Base-by-base conservation (phyloP, 805 yeast species). In the Vanderwaltozyma tropicalis region DNA sequence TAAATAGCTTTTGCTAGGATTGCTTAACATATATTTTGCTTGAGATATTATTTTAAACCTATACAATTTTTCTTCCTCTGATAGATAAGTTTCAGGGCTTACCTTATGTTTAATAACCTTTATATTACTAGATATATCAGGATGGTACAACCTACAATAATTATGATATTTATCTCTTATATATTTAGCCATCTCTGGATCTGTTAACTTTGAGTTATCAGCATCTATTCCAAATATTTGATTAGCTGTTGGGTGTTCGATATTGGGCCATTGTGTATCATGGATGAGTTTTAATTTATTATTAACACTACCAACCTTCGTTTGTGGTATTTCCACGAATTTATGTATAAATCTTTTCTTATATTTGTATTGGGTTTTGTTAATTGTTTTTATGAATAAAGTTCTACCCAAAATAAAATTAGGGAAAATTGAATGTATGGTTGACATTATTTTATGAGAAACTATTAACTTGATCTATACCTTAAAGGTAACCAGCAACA, bases 71-170 rank as follows among this genome's bases (percentile, higher is more conserved):
- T 42, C 64, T n/a, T 45, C 44, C 1, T 32, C 14, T 1, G 51
- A 31, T 27, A 54, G 37, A 16, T 22, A 13, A 12, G n/a, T 11
- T 10, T 24, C 20, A n/a, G 14, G 13, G 9, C 12, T 17, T 10
- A 5, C 12, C 3, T 17, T 10, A 11, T 28, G 13, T 22, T 19
- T 28, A 15, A 41, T 41, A 4, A 72, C 54, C 4, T 44, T 41
- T 12, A 46, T 39, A 25, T 57, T 54, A 12, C 49, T 42, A 1
- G 66, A 49, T 1, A 70, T 54, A 52, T 87, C 96, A 0, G 96
- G 96, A 54, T 87, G 96, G 49, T 87, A 87, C 9, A 77, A 52
- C 55, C 81, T 83, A 10, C 87, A 87, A 33, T 75, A 62, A 37
- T 71, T 66, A 46, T 71, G 73, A 50, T 79, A 81, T 32, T 69